Evolutionary conservation across 306 rosid genomes (phyloP), one percentile per base, ranked within the genome.

Genomic region (Rosa chinensis): DNA sequence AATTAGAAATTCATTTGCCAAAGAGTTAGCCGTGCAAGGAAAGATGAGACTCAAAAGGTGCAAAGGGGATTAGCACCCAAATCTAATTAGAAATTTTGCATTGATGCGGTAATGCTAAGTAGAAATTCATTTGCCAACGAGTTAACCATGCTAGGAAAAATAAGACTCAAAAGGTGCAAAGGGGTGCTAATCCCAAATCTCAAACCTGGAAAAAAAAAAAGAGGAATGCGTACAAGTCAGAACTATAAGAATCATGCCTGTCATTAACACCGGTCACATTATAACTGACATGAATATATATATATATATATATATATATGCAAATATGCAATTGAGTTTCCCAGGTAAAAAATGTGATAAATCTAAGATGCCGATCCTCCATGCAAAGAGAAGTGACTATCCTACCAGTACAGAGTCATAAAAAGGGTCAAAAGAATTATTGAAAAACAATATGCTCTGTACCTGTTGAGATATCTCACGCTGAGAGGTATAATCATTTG

Each of bases 381-480:
- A 81, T 11, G 23, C 6, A 59, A 35, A 13, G 62, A 11, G 62
- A 43, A 49, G 23, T 49, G 42, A 64, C 14, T 17, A 12, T 20
- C 40, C 44, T 39, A 68, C 50, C 56, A 39, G 50, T 9, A 17
- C 8, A 53, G 35, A 28, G 77, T 77, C 66, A 45, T 67, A 16
- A 2, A 43, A 21, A 39, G 18, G 50, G 35, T 58, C 11, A 43
- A 8, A 83, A 47, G 55, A 68, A 28, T 2, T 6, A 59, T 20
- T 53, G 18, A 74, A 49, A 37, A 70, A 39, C 1, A 63, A 74
- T 73, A 81, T 62, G 77, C 8, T 50, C 74, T 72, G 74, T 85
- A 94, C 98, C 98, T 94, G 98, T 50, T 80, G 97, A 73, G 97
- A 89, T 87, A 94, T 83, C 85, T 94, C 98, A 39, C 90, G 84